Conservation (phyloP, 2,329 filamentous ascomycete species). For the Beauveria varroae region DNA sequence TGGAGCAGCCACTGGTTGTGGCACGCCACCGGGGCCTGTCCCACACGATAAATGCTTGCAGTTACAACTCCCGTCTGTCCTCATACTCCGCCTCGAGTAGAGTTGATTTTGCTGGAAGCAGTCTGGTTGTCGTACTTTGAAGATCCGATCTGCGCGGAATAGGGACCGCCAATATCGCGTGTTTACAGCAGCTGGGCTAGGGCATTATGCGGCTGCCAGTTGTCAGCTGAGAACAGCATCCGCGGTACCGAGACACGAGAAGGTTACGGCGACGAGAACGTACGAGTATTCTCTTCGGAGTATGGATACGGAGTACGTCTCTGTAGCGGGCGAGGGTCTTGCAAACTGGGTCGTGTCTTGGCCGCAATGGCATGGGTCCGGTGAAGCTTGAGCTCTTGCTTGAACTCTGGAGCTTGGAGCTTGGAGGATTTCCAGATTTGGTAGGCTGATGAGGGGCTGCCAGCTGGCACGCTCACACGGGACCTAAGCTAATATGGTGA, state of each 20-base stretch:
- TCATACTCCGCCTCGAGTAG: too few species aligned
- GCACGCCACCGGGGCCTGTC: too few species aligned
- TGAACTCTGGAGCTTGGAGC: background rate
- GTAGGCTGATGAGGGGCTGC: too few species aligned
- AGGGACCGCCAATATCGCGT: background rate
- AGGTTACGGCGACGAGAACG: background rate
- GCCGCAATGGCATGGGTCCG: background rate
- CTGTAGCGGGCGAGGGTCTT: background rate
- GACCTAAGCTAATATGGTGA: too few species aligned
- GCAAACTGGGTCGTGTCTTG: constrained; percentile 7
- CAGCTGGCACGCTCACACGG: too few species aligned
- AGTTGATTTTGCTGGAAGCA: too few species aligned
- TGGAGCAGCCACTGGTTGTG: too few species aligned
- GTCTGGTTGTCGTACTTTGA: background rate
- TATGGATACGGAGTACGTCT: too few species aligned
- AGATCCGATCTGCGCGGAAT: background rate
- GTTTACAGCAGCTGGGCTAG: background rate
- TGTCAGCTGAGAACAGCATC: background rate
- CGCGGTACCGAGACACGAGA: background rate
- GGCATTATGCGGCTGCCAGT: background rate
- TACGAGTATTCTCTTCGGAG: background rate
- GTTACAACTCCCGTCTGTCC: too few species aligned
- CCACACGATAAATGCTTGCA: too few species aligned
- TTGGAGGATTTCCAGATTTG: too few species aligned
- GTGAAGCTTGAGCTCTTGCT: background rate